A percentile compares a stretch with the other conserved stretches of the same genome.
phyloP scores from a whole-genome alignment of 345 rosid genomes.

The Brassica carinata region DNA sequence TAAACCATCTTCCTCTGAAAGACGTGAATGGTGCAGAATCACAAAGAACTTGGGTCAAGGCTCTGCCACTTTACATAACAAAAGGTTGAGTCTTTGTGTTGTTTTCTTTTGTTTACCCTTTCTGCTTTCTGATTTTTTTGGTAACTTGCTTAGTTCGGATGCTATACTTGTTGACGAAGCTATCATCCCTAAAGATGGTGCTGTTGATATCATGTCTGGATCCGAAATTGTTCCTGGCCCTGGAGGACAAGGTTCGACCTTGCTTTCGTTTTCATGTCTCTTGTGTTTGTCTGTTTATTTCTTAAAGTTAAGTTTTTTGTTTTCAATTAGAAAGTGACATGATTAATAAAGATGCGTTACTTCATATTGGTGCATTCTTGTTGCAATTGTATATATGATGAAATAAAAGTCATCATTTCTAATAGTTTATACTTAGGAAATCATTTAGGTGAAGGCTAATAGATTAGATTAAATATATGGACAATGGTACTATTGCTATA shows the following conservation, averaged over 20 bases:
- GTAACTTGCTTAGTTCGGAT: constrained; percentile 48
- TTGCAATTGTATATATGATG: not conserved
- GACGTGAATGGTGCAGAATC: constrained; percentile 83
- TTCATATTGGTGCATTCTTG: no score
- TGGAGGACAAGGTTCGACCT: constrained; percentile 56
- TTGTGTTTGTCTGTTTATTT: not conserved
- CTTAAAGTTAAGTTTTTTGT: not conserved
- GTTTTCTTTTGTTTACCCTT: not conserved
- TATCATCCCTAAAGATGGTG: constrained; percentile 50
- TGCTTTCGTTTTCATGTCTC: not conserved
- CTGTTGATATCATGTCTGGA: constrained; percentile 55
- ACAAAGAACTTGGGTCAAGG: constrained; percentile 54
- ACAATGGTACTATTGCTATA: not conserved
- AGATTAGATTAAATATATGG: not conserved
- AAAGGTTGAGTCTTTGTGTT: constrained; percentile 44
- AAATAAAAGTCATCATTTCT: not conserved
- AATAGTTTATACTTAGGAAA: not conserved
- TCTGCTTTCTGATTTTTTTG: constrained; percentile 18
- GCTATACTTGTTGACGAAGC: constrained; percentile 65
- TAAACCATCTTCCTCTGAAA: constrained; percentile 48
- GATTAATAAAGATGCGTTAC: no score
- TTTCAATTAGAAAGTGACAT: not conserved
- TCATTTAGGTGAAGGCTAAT: not conserved
- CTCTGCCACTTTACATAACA: constrained; percentile 68
- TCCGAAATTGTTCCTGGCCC: constrained; percentile 71